Conservation (phyloP, 257 asterid genomes). For the Solanum piurae region DNA sequence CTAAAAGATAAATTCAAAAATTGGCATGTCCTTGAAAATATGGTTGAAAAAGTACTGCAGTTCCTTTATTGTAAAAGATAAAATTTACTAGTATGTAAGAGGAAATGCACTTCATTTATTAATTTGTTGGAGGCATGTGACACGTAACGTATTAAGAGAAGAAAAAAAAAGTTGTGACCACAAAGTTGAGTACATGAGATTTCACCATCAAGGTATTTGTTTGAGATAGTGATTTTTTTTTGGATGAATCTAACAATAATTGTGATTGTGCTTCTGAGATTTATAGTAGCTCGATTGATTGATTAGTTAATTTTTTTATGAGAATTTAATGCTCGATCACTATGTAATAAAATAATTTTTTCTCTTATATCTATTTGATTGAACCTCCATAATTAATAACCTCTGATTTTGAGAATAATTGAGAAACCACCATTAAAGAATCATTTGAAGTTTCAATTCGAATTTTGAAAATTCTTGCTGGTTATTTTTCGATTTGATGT, state of each 20-base stretch:
- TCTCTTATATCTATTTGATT: not conserved
- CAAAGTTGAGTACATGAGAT: not conserved
- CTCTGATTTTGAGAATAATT: not conserved
- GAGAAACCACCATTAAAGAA: not conserved
- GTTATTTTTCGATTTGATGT: not conserved
- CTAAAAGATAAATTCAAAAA: not conserved
- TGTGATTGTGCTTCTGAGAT: not conserved
- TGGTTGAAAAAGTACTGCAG: not conserved
- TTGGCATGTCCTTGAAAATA: not conserved
- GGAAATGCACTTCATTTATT: not conserved
- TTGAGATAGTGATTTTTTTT: not conserved
- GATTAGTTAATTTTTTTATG: rapidly evolving
- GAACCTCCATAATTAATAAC: not conserved
- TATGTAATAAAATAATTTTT: not conserved
- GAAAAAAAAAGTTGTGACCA: not conserved
- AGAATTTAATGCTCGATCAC: not conserved
- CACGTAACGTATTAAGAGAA: not conserved
- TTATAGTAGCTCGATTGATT: not conserved
- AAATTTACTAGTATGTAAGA: not conserved
- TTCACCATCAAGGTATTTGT: not conserved
- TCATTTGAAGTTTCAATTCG: not conserved
- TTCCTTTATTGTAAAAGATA: not conserved
- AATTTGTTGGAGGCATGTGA: not conserved
- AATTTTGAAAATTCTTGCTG: not conserved
- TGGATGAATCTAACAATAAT: not conserved